Base-by-base conservation (phyloP, 2,329 filamentous ascomycete species). In the Lanzia echinophila region DNA sequence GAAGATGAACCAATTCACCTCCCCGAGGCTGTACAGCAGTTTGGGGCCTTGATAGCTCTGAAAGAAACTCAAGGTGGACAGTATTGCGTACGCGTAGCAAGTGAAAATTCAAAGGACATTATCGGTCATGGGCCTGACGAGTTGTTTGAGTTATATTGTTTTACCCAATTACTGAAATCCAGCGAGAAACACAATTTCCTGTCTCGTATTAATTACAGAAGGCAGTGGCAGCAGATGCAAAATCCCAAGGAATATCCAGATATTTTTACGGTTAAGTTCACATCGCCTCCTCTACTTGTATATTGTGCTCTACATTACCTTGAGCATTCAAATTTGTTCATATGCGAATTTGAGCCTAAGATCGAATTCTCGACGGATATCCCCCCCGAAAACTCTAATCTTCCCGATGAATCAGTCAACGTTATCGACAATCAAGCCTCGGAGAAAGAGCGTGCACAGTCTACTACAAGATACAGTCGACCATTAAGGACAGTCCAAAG, bases 1-100 rank as follows among this genome's bases (percentile, higher is more conserved):
- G 90, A 96, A 68, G 90, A 96, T 64, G 90, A 96, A 63, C 90
- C 90, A 0, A 95, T 96, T 28, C 89, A 92, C 60, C 86, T 90
- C 7, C 52, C 52, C 11, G 52, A 44, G 19, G 33, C 52, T 1
- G 36, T 54, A 1, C 90, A 90, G 1, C 89, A 90, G 1, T 96
- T 95, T 61, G 90, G 90, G 1, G 75, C 87, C 3, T 72, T 96
- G 22, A 63, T 96, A 28, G 89, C 85, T 0, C 69, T 96, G n/a
- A 79, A 83, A 51, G 87, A 91, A 66, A 83, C 88, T 49, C 66
- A 71, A 0, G 83, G 87, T 32, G 86, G 86, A 2, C 81, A 79
- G 32, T 78, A 94, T 11, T 67, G 80, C 1, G 86, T 91, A 8
- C 81, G 87, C 12, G 79, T 89, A 22, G 87, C 83, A 11, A 95